Evolutionary conservation across 73 alveolate species (phyloP).

Genomic region (Symbiodinium pilosum): DNA sequence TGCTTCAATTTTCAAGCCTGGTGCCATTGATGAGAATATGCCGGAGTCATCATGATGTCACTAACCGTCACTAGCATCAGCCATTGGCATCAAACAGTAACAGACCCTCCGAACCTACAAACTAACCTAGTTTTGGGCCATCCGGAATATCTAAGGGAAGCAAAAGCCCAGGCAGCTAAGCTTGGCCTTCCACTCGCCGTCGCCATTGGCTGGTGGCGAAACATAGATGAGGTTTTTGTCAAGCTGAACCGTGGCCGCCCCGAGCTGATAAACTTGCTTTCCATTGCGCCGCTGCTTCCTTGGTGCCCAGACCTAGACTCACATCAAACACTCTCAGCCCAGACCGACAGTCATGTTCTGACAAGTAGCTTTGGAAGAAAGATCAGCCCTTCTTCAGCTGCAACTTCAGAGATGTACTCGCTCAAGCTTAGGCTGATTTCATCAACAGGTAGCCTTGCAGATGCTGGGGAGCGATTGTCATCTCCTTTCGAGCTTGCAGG

Average conservation of each 20-base stretch:
- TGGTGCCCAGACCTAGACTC: background rate
- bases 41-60: too few species aligned
- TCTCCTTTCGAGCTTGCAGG: too few species aligned
- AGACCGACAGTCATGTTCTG: background rate
- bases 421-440: slow-evolving; percentile 70
- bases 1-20: too few species aligned
- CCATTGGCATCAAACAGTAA: too few species aligned
- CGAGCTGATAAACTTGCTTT: slow-evolving; percentile 65
- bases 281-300: slow-evolving; percentile 90
- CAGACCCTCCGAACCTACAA: too few species aligned
- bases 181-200: slow-evolving; percentile 84
- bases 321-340: too few species aligned
- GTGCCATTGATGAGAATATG: too few species aligned
- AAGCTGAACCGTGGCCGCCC: slow-evolving; percentile 68
- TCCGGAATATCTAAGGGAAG: too few species aligned
- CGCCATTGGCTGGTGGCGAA: slow-evolving; percentile 42
- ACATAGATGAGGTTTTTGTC: slow-evolving; percentile 57
- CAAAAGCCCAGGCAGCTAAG: too few species aligned
- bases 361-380: slow-evolving; percentile 78
- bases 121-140: too few species aligned
- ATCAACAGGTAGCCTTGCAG: slow-evolving; percentile 1
- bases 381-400: slow-evolving; percentile 81
- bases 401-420: slow-evolving; percentile 61
- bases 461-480: background rate
- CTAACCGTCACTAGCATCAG: too few species aligned